phyloP scores from a whole-genome alignment of 352 stramenopile species.

The Sclerospora graminicola region DNA sequence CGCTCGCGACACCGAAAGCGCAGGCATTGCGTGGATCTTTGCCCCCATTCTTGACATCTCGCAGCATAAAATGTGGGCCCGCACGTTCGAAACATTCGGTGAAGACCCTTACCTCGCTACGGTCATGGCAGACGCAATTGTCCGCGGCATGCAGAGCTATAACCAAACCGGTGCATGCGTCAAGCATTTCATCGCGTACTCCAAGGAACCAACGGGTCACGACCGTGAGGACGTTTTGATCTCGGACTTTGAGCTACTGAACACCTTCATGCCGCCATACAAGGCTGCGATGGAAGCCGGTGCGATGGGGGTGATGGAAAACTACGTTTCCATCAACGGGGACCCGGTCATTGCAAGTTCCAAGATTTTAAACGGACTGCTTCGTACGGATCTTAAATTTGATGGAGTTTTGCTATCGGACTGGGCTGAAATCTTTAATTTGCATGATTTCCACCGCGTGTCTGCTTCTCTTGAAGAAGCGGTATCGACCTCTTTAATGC shows the following conservation, averaged over 20 bases:
- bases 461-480: conserved; percentile 30
- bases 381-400: conserved; percentile 71
- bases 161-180: conserved; percentile 61
- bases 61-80: conserved; percentile 74
- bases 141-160: conserved; percentile 65
- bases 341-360: conserved; percentile 72
- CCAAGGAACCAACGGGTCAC: no score
- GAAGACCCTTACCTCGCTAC: conserved; percentile 76
- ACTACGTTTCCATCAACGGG: conserved; percentile 83
- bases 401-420: conserved; percentile 81
- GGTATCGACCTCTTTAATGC: conserved; percentile 48
- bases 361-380: conserved; percentile 57
- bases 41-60: conserved; percentile 73
- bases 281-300: conserved; percentile 52
- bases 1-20: conserved; percentile 69
- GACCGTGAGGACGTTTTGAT: conserved; percentile 7
- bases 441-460: conserved; percentile 20
- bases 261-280: conserved; percentile 72
- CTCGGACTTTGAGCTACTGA: conserved; percentile 47
- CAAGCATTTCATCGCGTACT: no score
- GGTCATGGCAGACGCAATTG: conserved; percentile 50
- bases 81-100: conserved; percentile 89
- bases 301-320: conserved; percentile 82
- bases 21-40: conserved; percentile 84
- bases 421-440: conserved; percentile 19